Conservation (phyloP, 331 rosid genomes). For the Saraca asoca region DNA sequence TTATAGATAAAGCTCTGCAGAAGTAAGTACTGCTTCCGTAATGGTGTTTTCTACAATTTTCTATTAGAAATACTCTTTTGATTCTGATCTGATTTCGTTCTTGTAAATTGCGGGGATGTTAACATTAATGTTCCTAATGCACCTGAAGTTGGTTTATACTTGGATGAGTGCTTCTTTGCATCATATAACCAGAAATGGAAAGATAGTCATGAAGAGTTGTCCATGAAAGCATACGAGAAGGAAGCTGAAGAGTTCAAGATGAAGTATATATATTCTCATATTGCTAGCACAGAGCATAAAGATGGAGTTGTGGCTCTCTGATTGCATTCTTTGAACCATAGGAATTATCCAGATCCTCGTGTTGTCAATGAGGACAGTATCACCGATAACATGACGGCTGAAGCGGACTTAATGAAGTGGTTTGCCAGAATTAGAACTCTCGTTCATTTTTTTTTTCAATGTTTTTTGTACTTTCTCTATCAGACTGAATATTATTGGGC, state of each 20-base stretch:
- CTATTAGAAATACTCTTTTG: constrained; percentile 1
- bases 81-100: constrained; percentile 15
- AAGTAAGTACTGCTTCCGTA: constrained; percentile 54
- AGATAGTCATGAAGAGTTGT: constrained; percentile 83
- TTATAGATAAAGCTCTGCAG: constrained; percentile 69
- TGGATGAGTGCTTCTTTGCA: constrained; percentile 84
- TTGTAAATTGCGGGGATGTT: constrained; percentile 55
- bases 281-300: constrained; percentile 72
- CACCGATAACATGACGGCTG: constrained; percentile 27
- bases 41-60: constrained; percentile 12
- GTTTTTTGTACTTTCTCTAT: constrained; percentile 18
- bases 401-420: constrained; percentile 34
- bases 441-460: constrained; percentile 20
- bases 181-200: constrained; percentile 95
- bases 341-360: constrained; percentile 76
- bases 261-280: constrained; percentile 79
- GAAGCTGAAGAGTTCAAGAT: constrained; percentile 84
- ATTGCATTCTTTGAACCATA: constrained; percentile 91
- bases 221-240: constrained; percentile 69
- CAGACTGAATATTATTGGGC: constrained; percentile 6
- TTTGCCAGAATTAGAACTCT: constrained; percentile 11
- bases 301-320: constrained; percentile 83
- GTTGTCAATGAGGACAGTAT: no score
- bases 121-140: constrained; percentile 89
- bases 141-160: constrained; percentile 89